Evolutionary conservation across 2,329 filamentous ascomycete species (phyloP), one percentile per base, ranked within the genome.

Genomic region (Metarhizium anisopliae): DNA sequence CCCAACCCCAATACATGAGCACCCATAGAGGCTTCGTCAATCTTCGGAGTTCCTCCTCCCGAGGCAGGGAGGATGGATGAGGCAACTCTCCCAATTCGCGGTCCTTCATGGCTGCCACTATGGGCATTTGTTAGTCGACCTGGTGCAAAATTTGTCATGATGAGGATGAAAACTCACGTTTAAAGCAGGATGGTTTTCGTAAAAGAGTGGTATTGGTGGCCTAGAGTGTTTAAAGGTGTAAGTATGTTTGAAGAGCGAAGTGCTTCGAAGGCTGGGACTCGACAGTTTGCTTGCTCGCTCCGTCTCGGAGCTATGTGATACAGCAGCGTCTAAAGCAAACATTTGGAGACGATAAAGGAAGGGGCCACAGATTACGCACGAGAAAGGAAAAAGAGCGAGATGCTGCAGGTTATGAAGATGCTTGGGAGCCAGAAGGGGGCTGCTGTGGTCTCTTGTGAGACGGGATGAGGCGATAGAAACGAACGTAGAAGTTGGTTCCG

Each of bases 51-150:
- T 30, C 45, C 25, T 16, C 45, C 25, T 29, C 20, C 45, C 40
- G 42, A 32, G 56, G 43, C 20, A 55, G 52, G 42, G 47, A 42
- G 45, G 30, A 29, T 35, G 35, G 29, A 36, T 49, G 52, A 47
- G 43, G 30, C 20, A 53, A 45, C 36, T 60, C 55, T 49, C 58
- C 63, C 49, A 64, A 62, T 50, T 67, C 66, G 43, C 57, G 50
- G 55, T 67, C 66, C 57, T 63, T 66, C 60, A 65, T 62, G 38
- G 56, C 58, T 49, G 64, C 58, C 63, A 68, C 66, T 69, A 29
- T 25, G 10, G 29, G n/a, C 50, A 50, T 68, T 53, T 67, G 60
- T 49, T 30, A 49, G 18, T 30, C 25, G 6, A 49, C 25, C 4
- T 49, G 20, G 25, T 29, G 6, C 35, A 50, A 32, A 55, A 42